Evolutionary conservation across 306 rosid species (phyloP), one percentile per base, ranked within the genome.

Genomic region (Quercus robur): DNA sequence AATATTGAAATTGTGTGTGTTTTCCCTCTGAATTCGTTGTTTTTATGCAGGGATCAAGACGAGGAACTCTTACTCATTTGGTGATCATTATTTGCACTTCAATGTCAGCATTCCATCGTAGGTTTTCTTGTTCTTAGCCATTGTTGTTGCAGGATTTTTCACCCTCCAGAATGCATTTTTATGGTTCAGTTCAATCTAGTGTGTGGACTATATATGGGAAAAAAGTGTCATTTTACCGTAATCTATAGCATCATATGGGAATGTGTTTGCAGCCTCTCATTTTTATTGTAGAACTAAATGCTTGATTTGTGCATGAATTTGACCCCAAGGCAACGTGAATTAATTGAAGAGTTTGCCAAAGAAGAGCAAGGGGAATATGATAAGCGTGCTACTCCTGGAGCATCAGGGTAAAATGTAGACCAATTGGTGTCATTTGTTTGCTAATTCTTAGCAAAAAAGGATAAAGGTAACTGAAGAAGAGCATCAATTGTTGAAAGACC

Each of bases 41-140:
- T 71, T 46, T 69, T 10, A 67, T 35, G 81, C 87, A 92, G 97
- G 97, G 52, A 94, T 94, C 70, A 94, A 88, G 86, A 73, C 91
- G 0, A 89, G 89, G 84, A 91, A 77, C 70, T 88, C 91, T 49
- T 87, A 83, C 75, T 18, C n/a, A n/a, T n/a, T n/a, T n/a, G n/a
- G n/a, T n/a, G n/a, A n/a, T n/a, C n/a, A n/a, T n/a, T n/a, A n/a
- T n/a, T n/a, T n/a, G n/a, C 93, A 94, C 81, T 94, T 94, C 80
- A 92, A 88, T 52, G 86, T 94, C 90, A 83, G 90, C 93, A 92
- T 94, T 61, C 97, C 98, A 71, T 12, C 76, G 93, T 91, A 84
- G 70, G 97, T 62, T 5, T 35, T 79, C 71, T 2, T 5, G 49
- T 28, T 71, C 77, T 23, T 18, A 20, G 30, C 44, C 15, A 75